Conservation (phyloP, 495 filamentous ascomycete species). For the Hyaloscypha bicolor region DNA sequence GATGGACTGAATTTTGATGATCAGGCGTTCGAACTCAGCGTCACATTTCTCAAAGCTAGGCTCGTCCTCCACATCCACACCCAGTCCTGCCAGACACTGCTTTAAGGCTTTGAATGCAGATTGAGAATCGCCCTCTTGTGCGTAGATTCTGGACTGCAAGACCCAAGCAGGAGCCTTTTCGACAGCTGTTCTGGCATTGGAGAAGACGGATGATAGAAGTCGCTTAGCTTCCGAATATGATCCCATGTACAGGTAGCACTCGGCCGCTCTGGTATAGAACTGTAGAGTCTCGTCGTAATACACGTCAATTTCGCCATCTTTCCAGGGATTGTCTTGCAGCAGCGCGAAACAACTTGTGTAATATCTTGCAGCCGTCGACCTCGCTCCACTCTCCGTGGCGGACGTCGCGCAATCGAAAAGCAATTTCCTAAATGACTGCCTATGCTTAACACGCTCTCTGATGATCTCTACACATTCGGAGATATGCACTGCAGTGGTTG, state of each 20-base stretch:
- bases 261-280: constrained; percentile 74
- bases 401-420: constrained; percentile 75
- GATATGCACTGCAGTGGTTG: constrained; percentile 74
- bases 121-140: constrained; percentile 68
- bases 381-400: constrained; percentile 77
- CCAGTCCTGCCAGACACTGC: constrained; percentile 67
- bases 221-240: constrained; percentile 63
- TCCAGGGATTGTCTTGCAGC: constrained; percentile 78
- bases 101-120: constrained; percentile 69
- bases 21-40: constrained; percentile 62
- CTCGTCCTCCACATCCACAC: constrained; percentile 61
- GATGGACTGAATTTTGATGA: constrained; percentile 57
- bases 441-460: constrained; percentile 56
- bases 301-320: constrained; percentile 67
- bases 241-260: constrained; percentile 77
- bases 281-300: constrained; percentile 83
- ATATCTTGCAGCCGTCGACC: constrained; percentile 76
- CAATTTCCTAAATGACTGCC: constrained; percentile 68
- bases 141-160: constrained; percentile 72
- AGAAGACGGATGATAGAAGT: constrained; percentile 65
- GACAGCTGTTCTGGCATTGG: constrained; percentile 62
- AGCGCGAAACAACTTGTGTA: constrained; percentile 74
- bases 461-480: constrained; percentile 74
- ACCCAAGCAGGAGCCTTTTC: constrained; percentile 82
- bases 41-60: constrained; percentile 79